Base-by-base conservation (phyloP, 176 grass and related monocot genomes). In the Phyllostachys edulis region DNA sequence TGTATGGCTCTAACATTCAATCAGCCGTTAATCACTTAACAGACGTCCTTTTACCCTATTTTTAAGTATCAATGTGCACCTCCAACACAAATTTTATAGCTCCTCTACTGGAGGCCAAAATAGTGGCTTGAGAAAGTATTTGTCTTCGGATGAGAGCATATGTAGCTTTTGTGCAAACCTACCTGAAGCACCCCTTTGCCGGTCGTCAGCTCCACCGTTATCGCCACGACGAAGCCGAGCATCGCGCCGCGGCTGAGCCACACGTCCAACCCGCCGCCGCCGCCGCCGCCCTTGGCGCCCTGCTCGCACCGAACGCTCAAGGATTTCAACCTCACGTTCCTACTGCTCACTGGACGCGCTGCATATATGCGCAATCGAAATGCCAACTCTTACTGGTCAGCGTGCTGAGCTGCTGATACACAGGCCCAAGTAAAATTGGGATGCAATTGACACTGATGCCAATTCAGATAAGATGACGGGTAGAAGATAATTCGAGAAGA, bases 171-270 rank as follows among this genome's bases (percentile, higher is more conserved):
- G 4, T 6, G 51, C 17, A 34, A 15, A 56, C 54, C 62, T 8
- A 94, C 92, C 92, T 94, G 72, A 20, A 95, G 93, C 37, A 95
- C 85, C 23, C 93, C 88, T 84, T 95, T 95, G 71, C 90, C 93
- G 63, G 93, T 95, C 37, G 90, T 66, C 11, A 95, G 62, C 79
- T 95, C 93, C 23, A 95, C 73, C 2, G 87, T 61, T 8, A 95
- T 61, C 39, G 70, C 90, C 6, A 47, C 90, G 32, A 86, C 73
- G 88, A 95, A 95, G 46, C 75, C 85, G 75, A 95, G 69, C 93
- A 95, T 95, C 17, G 93, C 93, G 77, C 80, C 82, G 57, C 93
- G 93, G 85, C 93, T 92, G 65, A 95, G 87, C 93, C 93, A 95
- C 80, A 90, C 85, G 81, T 88, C 90, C 75, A 95, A 20, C 56